phyloP scores from a whole-genome alignment of 169 alveolate genomes.

The Theileria sp. region DNA sequence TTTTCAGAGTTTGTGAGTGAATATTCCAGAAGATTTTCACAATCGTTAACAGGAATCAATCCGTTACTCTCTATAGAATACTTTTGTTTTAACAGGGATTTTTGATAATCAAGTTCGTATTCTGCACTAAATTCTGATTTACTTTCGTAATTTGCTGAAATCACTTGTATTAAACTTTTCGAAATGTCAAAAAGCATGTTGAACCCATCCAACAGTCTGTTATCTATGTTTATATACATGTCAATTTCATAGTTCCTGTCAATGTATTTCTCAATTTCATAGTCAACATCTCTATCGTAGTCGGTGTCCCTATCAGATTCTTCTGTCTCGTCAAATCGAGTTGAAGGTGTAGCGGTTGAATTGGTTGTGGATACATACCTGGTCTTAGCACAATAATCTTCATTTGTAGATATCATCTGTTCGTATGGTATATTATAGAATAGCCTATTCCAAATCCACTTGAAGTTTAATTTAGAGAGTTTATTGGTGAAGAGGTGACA shows the following conservation, averaged over 20 bases:
- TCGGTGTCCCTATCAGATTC: background rate
- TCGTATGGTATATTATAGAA: constrained; percentile 43
- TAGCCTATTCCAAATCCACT: constrained; percentile 53
- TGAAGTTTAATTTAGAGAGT: constrained; percentile 20
- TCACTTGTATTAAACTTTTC: background rate
- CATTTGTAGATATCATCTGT: constrained; percentile 12
- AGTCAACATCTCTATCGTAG: background rate
- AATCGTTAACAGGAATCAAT: background rate
- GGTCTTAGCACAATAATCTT: background rate
- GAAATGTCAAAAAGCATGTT: constrained; percentile 13
- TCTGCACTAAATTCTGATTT: background rate
- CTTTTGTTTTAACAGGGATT: background rate
- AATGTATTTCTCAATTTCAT: constrained; percentile 8
- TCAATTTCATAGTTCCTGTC: background rate
- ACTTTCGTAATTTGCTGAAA: background rate
- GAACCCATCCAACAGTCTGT: constrained; percentile 10
- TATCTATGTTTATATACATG: constrained; percentile 8
- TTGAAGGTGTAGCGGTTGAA: background rate
- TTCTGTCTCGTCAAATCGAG: background rate
- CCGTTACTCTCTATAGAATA: background rate
- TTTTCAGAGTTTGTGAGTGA: constrained; percentile 15
- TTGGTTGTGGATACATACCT: background rate
- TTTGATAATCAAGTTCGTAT: background rate
- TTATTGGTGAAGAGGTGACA: constrained; percentile 31
- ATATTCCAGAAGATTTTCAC: constrained; percentile 16